Evolutionary conservation across 2,329 filamentous ascomycete species (phyloP), one percentile per base, ranked within the genome.

Genomic region (Cadophora malorum): DNA sequence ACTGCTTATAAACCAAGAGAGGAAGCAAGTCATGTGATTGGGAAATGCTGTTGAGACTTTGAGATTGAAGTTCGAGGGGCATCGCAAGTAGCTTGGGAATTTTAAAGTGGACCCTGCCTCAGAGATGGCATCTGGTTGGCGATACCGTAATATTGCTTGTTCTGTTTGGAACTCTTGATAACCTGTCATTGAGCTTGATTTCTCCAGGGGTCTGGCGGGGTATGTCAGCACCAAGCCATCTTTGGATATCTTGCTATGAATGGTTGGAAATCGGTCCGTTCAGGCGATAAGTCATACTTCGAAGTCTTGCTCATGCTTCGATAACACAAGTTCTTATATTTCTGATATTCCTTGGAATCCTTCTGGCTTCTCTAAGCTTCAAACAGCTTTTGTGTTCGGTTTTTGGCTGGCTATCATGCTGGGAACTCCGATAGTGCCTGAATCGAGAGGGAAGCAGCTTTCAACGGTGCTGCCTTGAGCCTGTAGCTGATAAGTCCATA

Each of bases 61-160:
- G 12, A 41, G 31, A 21, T 59, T 38, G 5, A 59, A 38, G 31
- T 10, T 35, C 31, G 55, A 35, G 55, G 55, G 55, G 55, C 14
- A 59, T 59, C 31, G 55, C 31, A 59, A 59, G 55, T 59, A 16
- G 31, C 31, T 59, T 59, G 55, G 55, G 55, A 59, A 59, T 59
- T 59, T 35, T 38, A 59, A 35, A 59, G 55, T 59, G 31, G 55
- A 41, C 41, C 16, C 16, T 21, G 25, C 21, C 7, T 0, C 23
- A 3, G 21, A 59, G 19, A 16, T 12, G n/a, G 23, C 10, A 21
- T 41, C 55, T 59, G 25, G 14, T 59, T 59, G 55, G 55, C 9
- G 31, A 59, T 21, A 59, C 19, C 50, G 50, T 53, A 53, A 53
- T 25, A 31, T 31, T 53, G 23, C 50, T 53, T 53, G 41, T 16